Base-by-base conservation (phyloP, 2,329 filamentous ascomycete species). In the Colletotrichum aenigma region DNA sequence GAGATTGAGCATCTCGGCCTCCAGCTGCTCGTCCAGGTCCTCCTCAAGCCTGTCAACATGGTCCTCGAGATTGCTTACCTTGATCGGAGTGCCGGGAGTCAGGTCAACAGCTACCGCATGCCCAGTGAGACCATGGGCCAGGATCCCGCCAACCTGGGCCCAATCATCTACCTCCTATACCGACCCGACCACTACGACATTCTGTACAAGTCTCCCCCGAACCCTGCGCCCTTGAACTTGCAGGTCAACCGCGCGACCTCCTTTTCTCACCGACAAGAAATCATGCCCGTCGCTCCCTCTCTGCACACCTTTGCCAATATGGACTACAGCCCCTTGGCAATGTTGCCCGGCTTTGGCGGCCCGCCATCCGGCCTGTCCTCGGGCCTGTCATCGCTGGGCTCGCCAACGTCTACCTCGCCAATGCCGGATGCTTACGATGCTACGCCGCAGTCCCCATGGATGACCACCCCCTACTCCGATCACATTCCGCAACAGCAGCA, bases 1-100 rank as follows among this genome's bases (percentile, higher is more conserved):
- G 96, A 98, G 86, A 98, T 98, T 77, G 97, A 99, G 79, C 93
- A 98, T 80, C 87, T 98, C n/a, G 95, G 95, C 58, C 89, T 98
- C 77, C 92, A 92, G 75, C 91, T 95, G 4, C 88, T 98, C 66
- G 91, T 94, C 77, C 93, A 96, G 77, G 91, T 95, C 30, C 89
- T 98, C 5, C 91, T 98, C 77, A 93, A 95, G 81, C 94, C 94
- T 9, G 93, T 93, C 66, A 92, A 93, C 18, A 92, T 98, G 77
- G 92, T 93, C 6, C 91, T 98, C 24, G 95, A 98, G 82, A 94
- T 98, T 77, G 92, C 95, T 70, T 98, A 98, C 82, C 91, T 99
- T 10, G 97, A 98, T 82, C 92, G 95, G 79, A 98, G 94, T 80
- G 88, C 92, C 61, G 96, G 96, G 21, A 89, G 91, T 62, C 90